A percentile compares a stretch with the other conserved stretches of the same genome.
These are phyloP conservation scores for Saraca asoca DNA, from an alignment of 331 rosid species.

Conservation along the genomic window DNA sequence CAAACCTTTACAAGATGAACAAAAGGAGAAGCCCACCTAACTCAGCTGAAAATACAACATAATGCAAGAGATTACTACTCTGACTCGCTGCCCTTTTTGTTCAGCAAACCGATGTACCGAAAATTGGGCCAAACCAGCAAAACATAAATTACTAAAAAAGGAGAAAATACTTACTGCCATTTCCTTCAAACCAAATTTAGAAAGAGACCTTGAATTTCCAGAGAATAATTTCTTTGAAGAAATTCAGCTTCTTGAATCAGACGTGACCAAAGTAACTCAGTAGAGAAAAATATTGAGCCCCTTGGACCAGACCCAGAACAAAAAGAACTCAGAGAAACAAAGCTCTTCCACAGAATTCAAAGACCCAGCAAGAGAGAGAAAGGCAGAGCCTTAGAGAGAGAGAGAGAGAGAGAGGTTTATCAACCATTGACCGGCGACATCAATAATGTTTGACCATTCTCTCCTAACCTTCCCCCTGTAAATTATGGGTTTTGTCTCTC, in stretches of 20 bases:
- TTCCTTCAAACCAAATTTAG: constrained; percentile 45
- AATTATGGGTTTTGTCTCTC: constrained; percentile 29
- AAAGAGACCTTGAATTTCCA: constrained; percentile 32
- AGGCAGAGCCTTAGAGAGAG: constrained; percentile 1
- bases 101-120: too few species aligned
- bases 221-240: constrained; percentile 32
- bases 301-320: constrained; percentile 31
- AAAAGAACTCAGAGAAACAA: constrained; percentile 27
- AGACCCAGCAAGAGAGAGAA: constrained; percentile 36
- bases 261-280: too few species aligned
- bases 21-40: constrained; percentile 6
- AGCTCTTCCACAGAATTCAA: constrained; percentile 45
- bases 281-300: too few species aligned
- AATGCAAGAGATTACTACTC: constrained; percentile 31
- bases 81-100: constrained; percentile 5
- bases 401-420: constrained; percentile 51
- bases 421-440: constrained; percentile 80
- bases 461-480: constrained; percentile 33
- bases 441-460: constrained; percentile 78
- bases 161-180: constrained; percentile 69
- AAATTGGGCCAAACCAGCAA: not conserved
- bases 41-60: constrained; percentile 12
- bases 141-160: not conserved
- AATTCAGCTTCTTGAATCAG: constrained; percentile 4
- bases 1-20: constrained; percentile 28